Percentiles rank a stretch among this genome's conserved stretches.
phyloP scores from a whole-genome alignment of 2,329 filamentous ascomycete genomes.

The Trichocomaceae sp. region DNA sequence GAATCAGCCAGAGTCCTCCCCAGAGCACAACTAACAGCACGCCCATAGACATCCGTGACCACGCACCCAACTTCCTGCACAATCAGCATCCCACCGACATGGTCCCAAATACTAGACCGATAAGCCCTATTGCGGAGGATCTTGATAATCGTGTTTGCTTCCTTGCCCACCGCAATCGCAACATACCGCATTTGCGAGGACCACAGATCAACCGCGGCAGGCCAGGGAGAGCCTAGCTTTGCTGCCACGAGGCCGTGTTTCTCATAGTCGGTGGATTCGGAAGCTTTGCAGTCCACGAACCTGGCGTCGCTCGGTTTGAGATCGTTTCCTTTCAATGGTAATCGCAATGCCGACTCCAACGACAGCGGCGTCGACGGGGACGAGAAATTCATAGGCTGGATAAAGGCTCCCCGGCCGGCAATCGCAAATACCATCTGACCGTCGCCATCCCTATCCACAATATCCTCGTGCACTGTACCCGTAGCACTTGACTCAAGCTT shows the following conservation, averaged over 20 bases:
- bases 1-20: slow-evolving; percentile 36
- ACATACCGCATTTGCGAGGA: slow-evolving; percentile 51
- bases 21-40: slow-evolving; percentile 42
- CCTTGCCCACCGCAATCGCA: slow-evolving; percentile 45
- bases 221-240: slow-evolving; percentile 40
- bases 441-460: slow-evolving; percentile 38
- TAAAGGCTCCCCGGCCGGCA: slow-evolving; percentile 38
- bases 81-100: slow-evolving; percentile 49
- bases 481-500: slow-evolving; percentile 19
- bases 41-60: slow-evolving; percentile 47
- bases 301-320: slow-evolving; percentile 25
- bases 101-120: slow-evolving; percentile 50
- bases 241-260: slow-evolving; percentile 34
- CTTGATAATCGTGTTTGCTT: slow-evolving; percentile 44
- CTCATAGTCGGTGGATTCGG: slow-evolving; percentile 34
- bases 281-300: slow-evolving; percentile 41
- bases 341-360: slow-evolving; percentile 27
- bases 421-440: slow-evolving; percentile 48
- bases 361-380: neutral
- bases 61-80: slow-evolving; percentile 46
- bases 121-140: slow-evolving; percentile 40
- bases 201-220: slow-evolving; percentile 44
- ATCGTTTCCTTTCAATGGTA: slow-evolving; percentile 14
- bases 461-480: slow-evolving; percentile 28
- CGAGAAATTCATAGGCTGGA: slow-evolving; percentile 33